Evolutionary conservation across 2,329 filamentous ascomycete species (phyloP).

Genomic region (Acrocalymma vagum): DNA sequence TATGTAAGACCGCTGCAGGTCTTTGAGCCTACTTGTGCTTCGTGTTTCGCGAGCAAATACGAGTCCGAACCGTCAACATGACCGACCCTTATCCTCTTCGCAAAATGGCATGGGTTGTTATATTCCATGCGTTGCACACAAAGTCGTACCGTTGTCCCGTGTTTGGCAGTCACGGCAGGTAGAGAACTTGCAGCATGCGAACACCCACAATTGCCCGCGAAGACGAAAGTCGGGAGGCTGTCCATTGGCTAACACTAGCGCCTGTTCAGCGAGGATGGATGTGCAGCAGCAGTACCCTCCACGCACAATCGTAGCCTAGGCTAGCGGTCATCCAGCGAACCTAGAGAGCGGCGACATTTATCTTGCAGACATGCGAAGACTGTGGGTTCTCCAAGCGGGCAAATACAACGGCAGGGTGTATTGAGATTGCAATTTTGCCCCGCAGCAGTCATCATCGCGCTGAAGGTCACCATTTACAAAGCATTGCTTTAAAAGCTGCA

Average conservation of each 20-base stretch:
- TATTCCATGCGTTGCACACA: constrained; percentile 34
- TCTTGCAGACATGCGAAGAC: constrained; percentile 4
- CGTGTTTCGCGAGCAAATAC: constrained; percentile 39
- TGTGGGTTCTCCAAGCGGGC: constrained; percentile 6
- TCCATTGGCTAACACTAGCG: constrained; percentile 17
- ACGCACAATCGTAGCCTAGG: constrained; percentile 13
- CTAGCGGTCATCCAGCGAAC: constrained; percentile 23
- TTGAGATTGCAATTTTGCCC: constrained; percentile 1
- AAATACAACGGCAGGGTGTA: constrained; percentile 7
- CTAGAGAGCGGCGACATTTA: constrained; percentile 20
- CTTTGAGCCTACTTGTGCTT: constrained; percentile 49
- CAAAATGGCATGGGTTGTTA: constrained; percentile 30
- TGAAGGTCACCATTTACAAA: too few relatives aligned
- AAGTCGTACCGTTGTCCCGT: constrained; percentile 36
- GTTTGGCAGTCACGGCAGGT: constrained; percentile 42
- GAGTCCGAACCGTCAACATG: constrained; percentile 44
- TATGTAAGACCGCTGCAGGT: constrained; percentile 84
- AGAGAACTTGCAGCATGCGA: constrained; percentile 42
- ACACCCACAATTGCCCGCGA: constrained; percentile 33
- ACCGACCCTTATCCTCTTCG: constrained; percentile 25
- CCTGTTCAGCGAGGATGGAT: constrained; percentile 22
- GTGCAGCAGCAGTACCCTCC: constrained; percentile 21
- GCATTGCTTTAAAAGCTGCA: constrained; percentile 11
- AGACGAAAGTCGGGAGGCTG: constrained; percentile 34
- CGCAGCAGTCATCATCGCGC: too few relatives aligned